Percentiles rank a stretch among this genome's conserved stretches.
Evolutionary conservation across 805 yeast genomes (phyloP).

Genomic region (Lachancea kluyveri): DNA sequence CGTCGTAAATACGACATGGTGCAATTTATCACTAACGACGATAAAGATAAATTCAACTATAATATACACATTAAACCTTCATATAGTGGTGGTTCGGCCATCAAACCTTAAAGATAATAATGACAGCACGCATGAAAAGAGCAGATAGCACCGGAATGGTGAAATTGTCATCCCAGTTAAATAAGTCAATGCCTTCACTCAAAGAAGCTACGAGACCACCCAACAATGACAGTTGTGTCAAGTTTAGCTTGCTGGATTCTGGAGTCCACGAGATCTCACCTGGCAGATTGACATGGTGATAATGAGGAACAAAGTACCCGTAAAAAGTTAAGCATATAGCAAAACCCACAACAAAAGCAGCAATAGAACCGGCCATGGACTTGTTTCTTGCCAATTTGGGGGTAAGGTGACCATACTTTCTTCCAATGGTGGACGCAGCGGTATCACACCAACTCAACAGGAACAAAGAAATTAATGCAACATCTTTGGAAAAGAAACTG

Average conservation of each 20-base stretch:
- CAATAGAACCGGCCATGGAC: slow-evolving; percentile 84
- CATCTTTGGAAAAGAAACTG: slow-evolving; percentile 68
- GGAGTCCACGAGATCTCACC: slow-evolving; percentile 63
- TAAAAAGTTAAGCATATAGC: slow-evolving; percentile 62
- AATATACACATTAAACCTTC: slow-evolving; percentile 2
- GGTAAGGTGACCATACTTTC: slow-evolving; percentile 77
- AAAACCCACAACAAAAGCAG: slow-evolving; percentile 75
- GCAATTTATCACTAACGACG: neutral
- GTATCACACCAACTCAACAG: slow-evolving; percentile 96
- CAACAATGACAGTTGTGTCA: slow-evolving; percentile 48
- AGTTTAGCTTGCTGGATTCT: slow-evolving; percentile 48
- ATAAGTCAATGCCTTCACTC: slow-evolving; percentile 77
- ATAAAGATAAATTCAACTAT: neutral
- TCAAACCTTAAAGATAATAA: too few relatives aligned
- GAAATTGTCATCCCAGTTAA: slow-evolving; percentile 82
- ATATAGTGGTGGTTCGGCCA: slow-evolving; percentile 26
- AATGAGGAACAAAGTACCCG: slow-evolving; percentile 64
- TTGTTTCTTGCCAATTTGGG: slow-evolving; percentile 70
- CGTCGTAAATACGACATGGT: neutral
- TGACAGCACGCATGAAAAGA: slow-evolving; percentile 46
- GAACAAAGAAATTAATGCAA: slow-evolving; percentile 67
- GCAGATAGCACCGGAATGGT: slow-evolving; percentile 90
- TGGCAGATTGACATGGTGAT: slow-evolving; percentile 45
- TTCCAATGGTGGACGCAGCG: slow-evolving; percentile 91
- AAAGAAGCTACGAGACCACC: slow-evolving; percentile 81